These are phyloP conservation scores for Beauveria varroae DNA, from an alignment of 2,329 filamentous ascomycete genomes.

Conservation along the genomic window DNA sequence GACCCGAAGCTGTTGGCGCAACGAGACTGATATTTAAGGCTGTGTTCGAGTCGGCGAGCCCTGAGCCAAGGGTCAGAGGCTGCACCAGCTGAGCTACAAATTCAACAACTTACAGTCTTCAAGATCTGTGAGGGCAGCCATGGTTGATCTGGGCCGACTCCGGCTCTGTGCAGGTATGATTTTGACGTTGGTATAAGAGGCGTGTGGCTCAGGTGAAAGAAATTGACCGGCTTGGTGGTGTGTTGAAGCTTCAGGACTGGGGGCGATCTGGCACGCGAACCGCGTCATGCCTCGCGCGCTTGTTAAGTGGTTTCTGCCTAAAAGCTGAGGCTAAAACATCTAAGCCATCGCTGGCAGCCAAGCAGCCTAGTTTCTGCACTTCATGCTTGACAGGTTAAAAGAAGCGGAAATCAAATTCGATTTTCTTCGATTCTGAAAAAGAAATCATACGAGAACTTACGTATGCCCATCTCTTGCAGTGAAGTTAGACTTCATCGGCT, in stretches of 20 bases:
- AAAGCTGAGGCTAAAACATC: background rate
- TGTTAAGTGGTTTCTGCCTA: conserved; percentile 5
- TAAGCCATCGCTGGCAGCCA: no score
- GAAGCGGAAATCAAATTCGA: no score
- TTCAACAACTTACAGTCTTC: conserved; percentile 26
- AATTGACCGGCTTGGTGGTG: background rate
- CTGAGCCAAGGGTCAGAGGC: conserved; percentile 27
- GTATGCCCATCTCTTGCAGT: no score
- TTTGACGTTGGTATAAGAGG: background rate
- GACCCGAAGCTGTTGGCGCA: conserved; percentile 37
- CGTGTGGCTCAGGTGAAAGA: background rate
- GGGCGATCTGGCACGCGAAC: background rate
- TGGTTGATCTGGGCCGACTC: conserved; percentile 10
- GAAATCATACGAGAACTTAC: no score
- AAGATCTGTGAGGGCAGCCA: conserved; percentile 23
- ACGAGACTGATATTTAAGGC: conserved; percentile 55
- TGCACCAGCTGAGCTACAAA: background rate
- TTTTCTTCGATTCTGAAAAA: no score
- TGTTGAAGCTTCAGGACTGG: background rate
- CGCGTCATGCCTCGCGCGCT: background rate
- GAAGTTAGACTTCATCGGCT: no score
- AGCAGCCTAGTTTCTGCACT: no score
- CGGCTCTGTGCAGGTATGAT: background rate
- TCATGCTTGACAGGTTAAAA: no score
- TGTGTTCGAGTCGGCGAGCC: conserved; percentile 55